phyloP scores from a whole-genome alignment of 495 filamentous ascomycete genomes.

The Haplographium delicatum region DNA sequence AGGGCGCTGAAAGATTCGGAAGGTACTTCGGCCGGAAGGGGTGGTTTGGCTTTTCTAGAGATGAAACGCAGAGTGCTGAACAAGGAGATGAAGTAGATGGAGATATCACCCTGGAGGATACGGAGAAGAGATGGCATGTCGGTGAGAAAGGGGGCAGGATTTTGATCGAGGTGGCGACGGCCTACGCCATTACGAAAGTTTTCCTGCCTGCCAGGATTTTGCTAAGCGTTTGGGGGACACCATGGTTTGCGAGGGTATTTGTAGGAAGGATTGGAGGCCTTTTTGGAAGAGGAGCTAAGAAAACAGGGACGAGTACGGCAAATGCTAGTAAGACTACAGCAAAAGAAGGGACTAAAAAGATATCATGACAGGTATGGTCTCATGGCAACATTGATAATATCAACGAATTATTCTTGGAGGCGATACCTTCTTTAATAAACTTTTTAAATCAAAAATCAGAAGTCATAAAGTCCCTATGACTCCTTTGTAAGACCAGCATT shows the following conservation, averaged over 20 bases:
- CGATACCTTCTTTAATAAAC: no score
- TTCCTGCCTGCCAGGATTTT: constrained; percentile 70
- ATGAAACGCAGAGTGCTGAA: constrained; percentile 8
- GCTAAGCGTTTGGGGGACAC: constrained; percentile 79
- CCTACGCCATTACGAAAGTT: constrained; percentile 84
- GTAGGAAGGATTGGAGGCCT: constrained; percentile 32
- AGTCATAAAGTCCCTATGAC: no score
- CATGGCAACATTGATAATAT: no score
- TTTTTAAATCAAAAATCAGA: no score
- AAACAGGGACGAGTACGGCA: no score
- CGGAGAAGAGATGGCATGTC: constrained; percentile 16
- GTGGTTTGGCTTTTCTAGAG: constrained; percentile 40
- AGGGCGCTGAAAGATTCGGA: constrained; percentile 41
- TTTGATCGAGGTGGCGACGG: constrained; percentile 69
- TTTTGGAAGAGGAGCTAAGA: constrained; percentile 18
- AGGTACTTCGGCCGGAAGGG: constrained; percentile 39
- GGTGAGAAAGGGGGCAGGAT: constrained; percentile 43
- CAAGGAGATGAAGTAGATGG: constrained; percentile 1
- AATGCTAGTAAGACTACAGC: no score
- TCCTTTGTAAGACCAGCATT: no score
- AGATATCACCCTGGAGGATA: constrained; percentile 14
- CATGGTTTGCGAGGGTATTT: constrained; percentile 80
- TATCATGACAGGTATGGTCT: no score
- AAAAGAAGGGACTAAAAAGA: no score
- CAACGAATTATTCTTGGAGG: no score